A percentile compares a stretch with the other conserved stretches of the same genome.
Evolutionary conservation across 1,284 basidiomycete species (phyloP).

Genomic region (Exobasidium cylindrosporum): DNA sequence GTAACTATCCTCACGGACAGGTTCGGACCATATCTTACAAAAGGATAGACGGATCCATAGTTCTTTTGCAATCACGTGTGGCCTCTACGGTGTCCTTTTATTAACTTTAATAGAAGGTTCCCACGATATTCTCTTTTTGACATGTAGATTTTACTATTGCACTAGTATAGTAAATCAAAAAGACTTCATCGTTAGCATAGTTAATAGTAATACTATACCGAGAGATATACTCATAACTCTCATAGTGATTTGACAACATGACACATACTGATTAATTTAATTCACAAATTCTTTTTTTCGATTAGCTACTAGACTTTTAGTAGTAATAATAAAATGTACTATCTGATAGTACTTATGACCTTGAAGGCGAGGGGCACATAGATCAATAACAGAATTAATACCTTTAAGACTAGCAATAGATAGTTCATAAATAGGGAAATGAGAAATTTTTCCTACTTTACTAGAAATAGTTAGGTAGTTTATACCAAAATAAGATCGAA

Average conservation of each 20-base stretch:
- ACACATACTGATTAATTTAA: constrained; percentile 23
- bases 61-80: constrained; percentile 22
- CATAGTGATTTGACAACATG: constrained; percentile 23
- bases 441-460: constrained; percentile 17
- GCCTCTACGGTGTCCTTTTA: constrained; percentile 21
- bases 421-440: constrained; percentile 18
- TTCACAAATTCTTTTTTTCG: constrained; percentile 15
- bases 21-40: constrained; percentile 25
- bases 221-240: constrained; percentile 14
- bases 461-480: constrained; percentile 18
- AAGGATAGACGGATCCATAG: constrained; percentile 16
- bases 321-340: not conserved
- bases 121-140: constrained; percentile 18
- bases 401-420: constrained; percentile 17
- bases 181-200: constrained; percentile 20
- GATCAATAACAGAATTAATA: constrained; percentile 14
- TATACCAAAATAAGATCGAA: constrained; percentile 19
- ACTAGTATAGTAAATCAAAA: too few relatives aligned
- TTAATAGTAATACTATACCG: constrained; percentile 14
- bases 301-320: constrained; percentile 11
- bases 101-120: too few relatives aligned
- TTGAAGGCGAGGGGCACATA: constrained; percentile 22
- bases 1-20: constrained; percentile 22
- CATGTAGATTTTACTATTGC: not conserved
- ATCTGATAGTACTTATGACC: constrained; percentile 17